Percentiles rank a stretch among this genome's conserved stretches.
Conservation (phyloP, 441 rosid genomes). For the Pelargonium fulgidum region DNA sequence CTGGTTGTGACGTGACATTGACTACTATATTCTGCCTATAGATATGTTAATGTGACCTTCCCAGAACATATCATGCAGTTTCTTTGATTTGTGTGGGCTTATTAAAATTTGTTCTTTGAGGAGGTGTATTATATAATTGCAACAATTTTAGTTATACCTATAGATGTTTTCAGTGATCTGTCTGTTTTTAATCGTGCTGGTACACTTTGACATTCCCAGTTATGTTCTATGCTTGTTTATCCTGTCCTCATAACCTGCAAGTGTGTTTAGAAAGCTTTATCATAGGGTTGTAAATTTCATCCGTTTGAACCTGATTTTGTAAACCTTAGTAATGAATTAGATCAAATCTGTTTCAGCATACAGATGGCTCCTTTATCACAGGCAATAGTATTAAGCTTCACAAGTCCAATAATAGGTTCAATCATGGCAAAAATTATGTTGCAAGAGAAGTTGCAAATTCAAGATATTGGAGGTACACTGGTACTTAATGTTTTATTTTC, state of each 20-base stretch:
- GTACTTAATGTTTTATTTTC: not conserved
- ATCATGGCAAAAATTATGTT: conserved; percentile 58
- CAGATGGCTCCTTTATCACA: conserved; percentile 68
- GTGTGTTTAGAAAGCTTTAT: too few species aligned
- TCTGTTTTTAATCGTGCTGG: too few species aligned
- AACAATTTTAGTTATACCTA: too few species aligned
- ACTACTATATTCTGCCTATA: not conserved
- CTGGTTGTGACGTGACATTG: not conserved
- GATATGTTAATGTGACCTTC: not conserved
- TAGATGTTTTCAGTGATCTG: too few species aligned
- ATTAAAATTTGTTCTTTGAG: too few species aligned
- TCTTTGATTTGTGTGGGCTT: too few species aligned
- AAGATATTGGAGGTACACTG: conserved; percentile 60
- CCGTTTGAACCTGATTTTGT: conserved; percentile 14
- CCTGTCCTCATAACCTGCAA: too few species aligned
- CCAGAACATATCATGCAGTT: not conserved
- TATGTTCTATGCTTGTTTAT: too few species aligned
- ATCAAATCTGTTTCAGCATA: conserved; percentile 49
- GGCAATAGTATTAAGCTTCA: conserved; percentile 62
- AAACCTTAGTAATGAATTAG: not conserved
- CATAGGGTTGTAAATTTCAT: not conserved
- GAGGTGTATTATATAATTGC: too few species aligned
- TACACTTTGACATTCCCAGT: too few species aligned
- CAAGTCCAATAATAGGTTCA: conserved; percentile 74
- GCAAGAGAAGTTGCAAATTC: conserved; percentile 64